Evolutionary conservation across 345 rosid genomes (phyloP).

Genomic region (Punica granatum): DNA sequence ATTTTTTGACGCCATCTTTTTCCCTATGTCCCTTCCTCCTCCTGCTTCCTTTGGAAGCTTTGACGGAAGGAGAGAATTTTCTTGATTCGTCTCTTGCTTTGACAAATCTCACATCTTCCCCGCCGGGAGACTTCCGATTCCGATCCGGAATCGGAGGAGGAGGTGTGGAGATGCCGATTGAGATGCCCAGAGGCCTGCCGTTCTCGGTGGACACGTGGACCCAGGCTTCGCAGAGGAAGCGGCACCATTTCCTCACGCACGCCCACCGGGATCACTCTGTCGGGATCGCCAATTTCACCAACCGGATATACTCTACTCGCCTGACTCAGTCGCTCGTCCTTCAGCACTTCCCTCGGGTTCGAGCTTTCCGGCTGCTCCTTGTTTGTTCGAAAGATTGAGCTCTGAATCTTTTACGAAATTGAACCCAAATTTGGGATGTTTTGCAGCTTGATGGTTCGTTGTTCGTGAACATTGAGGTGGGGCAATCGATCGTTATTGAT

Average conservation of each 20-base stretch:
- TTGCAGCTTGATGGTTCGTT: slow-evolving; percentile 50
- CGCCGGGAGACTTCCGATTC: neutral
- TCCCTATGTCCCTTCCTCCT: neutral
- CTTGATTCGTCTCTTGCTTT: neutral
- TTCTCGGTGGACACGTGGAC: slow-evolving; percentile 79
- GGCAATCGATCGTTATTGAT: slow-evolving; percentile 38
- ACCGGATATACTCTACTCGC: slow-evolving; percentile 58
- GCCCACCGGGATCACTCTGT: slow-evolving; percentile 75
- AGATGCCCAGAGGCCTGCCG: slow-evolving; percentile 80
- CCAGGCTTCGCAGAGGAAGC: slow-evolving; percentile 44
- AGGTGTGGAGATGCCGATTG: slow-evolving; percentile 41
- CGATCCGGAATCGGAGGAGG: neutral
- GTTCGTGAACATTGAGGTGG: slow-evolving; percentile 61
- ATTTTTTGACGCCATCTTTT: no score
- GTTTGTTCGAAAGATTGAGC: neutral
- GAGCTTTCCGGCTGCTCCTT: neutral
- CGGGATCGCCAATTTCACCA: slow-evolving; percentile 44
- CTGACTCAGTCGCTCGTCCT: slow-evolving; percentile 61
- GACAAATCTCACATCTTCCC: neutral
- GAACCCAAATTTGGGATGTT: neutral
- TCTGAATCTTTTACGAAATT: neutral
- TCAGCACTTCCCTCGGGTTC: slow-evolving; percentile 48
- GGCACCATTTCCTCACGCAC: slow-evolving; percentile 76
- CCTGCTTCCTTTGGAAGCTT: slow-evolving; percentile 1
- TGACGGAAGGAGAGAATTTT: neutral